Percentiles rank a stretch among this genome's conserved stretches.
Evolutionary conservation across 352 stramenopile species (phyloP).

Genomic region (Globisporangium spiculum): DNA sequence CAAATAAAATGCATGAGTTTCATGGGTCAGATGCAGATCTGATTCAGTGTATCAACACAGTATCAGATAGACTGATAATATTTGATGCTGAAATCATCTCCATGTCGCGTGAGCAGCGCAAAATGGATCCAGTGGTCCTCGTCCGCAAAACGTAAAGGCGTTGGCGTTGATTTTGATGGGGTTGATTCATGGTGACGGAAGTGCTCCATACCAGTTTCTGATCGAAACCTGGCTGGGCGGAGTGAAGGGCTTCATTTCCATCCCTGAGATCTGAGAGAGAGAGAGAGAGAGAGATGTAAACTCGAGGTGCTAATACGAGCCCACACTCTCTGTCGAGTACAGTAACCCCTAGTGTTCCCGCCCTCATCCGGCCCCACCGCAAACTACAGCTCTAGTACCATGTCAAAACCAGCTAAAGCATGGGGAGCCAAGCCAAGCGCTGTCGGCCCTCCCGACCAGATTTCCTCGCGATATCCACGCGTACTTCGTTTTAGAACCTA

Average conservation of each 20-base stretch:
- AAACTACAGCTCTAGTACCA: neutral
- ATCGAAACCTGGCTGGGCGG: neutral
- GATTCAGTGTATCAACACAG: neutral
- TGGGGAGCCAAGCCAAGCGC: neutral
- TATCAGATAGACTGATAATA: neutral
- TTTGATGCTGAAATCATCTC: neutral
- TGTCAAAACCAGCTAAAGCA: neutral
- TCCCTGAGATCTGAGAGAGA: neutral
- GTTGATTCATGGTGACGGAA: neutral
- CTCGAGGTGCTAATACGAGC: too few species aligned
- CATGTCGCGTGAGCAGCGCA: neutral
- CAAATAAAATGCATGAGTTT: neutral
- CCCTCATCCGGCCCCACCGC: neutral
- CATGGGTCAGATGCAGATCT: neutral
- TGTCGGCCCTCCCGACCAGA: neutral
- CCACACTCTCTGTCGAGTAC: neutral
- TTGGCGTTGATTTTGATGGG: neutral
- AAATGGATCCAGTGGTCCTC: neutral
- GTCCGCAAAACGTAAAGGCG: neutral
- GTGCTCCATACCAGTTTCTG: neutral
- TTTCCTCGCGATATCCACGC: neutral
- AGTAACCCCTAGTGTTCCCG: neutral
- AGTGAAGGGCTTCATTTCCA: neutral
- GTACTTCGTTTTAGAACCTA: too few species aligned
- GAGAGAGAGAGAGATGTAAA: neutral